Conservation (phyloP, 179 eudicot genomes). For the Spinacia oleracea region DNA sequence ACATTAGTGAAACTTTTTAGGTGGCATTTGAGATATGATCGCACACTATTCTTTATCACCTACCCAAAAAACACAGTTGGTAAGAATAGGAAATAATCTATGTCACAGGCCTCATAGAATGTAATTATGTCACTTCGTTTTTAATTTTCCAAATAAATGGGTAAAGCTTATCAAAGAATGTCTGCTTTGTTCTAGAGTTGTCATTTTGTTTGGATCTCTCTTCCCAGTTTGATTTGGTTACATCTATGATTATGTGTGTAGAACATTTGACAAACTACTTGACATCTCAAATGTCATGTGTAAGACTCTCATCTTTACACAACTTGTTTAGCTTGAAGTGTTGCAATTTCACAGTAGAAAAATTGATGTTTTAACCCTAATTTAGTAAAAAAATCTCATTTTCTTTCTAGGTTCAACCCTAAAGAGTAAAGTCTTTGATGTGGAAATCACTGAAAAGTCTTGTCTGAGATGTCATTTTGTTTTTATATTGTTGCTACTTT, state of each 20-base stretch:
- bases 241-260: too few species aligned
- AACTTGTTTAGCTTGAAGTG: too few species aligned
- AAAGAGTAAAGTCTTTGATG: too few species aligned
- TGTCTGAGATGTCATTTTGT: not conserved
- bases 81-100: not conserved
- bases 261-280: slow-evolving; percentile 2
- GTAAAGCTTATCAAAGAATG: not conserved
- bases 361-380: too few species aligned
- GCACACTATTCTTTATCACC: slow-evolving; percentile 13
- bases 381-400: too few species aligned
- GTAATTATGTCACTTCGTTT: not conserved
- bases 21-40: slow-evolving; percentile 2
- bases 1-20: slow-evolving; percentile 6
- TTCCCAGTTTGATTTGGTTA: not conserved
- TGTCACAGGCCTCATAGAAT: too few species aligned
- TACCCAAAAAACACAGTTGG: not conserved
- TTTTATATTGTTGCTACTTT: not conserved
- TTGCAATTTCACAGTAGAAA: too few species aligned
- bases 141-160: not conserved
- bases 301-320: too few species aligned
- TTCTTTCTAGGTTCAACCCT: too few species aligned
- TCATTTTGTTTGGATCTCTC: not conserved
- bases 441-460: not conserved
- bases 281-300: not conserved
- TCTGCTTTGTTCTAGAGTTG: not conserved